Evolutionary conservation across 768 basidiomycete species (phyloP).

Genomic region (Podaxis sp.): DNA sequence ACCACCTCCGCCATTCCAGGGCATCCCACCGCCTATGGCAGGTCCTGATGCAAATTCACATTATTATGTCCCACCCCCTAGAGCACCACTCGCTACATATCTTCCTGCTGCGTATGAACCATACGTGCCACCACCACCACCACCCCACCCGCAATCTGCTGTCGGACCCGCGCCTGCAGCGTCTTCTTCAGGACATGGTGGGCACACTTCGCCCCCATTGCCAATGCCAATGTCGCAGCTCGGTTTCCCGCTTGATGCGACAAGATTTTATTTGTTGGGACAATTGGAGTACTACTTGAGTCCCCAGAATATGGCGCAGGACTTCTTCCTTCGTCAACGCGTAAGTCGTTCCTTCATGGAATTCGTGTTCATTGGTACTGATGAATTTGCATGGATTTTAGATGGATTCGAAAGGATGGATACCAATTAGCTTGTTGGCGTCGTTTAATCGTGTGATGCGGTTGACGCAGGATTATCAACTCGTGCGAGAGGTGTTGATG

Average conservation of each 20-base stretch:
- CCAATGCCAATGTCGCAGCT: conserved; percentile 47
- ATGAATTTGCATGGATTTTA: conserved; percentile 28
- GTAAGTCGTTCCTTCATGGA: conserved; percentile 41
- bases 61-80: conserved; percentile 12
- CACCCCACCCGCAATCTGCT: conserved; percentile 23
- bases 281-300: conserved; percentile 94
- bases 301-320: conserved; percentile 85
- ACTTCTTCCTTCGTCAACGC: conserved; percentile 77
- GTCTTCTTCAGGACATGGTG: not conserved
- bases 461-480: conserved; percentile 55
- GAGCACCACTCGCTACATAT: conserved; percentile 16
- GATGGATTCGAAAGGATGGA: conserved; percentile 93
- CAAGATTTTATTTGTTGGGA: conserved; percentile 67
- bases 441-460: conserved; percentile 84
- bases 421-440: conserved; percentile 75
- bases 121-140: conserved; percentile 21
- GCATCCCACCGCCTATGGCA: conserved; percentile 1
- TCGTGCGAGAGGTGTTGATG: conserved; percentile 70
- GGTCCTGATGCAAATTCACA: conserved; percentile 7
- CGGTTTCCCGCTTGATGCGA: conserved; percentile 63
- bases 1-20: conserved; percentile 28
- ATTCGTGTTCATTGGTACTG: not conserved
- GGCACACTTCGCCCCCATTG: conserved; percentile 30
- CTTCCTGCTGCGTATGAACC: conserved; percentile 16
- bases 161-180: conserved; percentile 9